Evolutionary conservation across 768 basidiomycete species (phyloP), one percentile per base, ranked within the genome.

Genomic region (Dioszegia aurantiaca): DNA sequence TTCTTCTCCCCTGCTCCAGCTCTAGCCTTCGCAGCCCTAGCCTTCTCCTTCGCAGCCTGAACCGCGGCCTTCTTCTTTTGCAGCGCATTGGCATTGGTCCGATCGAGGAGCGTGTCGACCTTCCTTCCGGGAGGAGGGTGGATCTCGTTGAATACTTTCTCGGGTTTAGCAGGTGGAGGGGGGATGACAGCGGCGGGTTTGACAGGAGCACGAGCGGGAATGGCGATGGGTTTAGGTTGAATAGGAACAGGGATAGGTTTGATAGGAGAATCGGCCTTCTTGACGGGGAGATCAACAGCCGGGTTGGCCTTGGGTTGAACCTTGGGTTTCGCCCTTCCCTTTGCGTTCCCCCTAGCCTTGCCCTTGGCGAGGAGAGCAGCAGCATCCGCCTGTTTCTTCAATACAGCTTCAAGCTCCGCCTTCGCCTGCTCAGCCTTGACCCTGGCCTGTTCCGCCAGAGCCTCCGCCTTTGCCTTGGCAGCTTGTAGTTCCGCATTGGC

Each of bases 21-120:
- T 10, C 31, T 47, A 19, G 2, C 14, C 27, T 47, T 30, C 46
- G 46, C 28, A 30, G 24, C 27, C 2, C 12, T 28, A 24, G 46
- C 46, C 27, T 47, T 27, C 11, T 26, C 46, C 27, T 47, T 47
- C 8, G 46, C 26, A 16, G 24, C 28, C 24, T 26, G 16, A 28
- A 26, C 46, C 8, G 46, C 46, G 4, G 46, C 46, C 14, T n/a
- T 30, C 46, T 47, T 47, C 28, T 47, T 47, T 21, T 47, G 46
- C 16, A 28, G 14, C 3, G 24, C 26, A 19, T 47, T 14, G 46
- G 24, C 28, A 16, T 47, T 47, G 26, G 46, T 17, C 27, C 46
- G 46, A 30, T 47, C 46, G 26, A 47, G 27, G 4, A 47, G 26
- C 3, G 26, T 47, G 6, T 47, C 46, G 9, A 17, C 14, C 27